Percentiles rank a stretch among this genome's conserved stretches.
phyloP scores from a whole-genome alignment of 208 protist genomes.

The Tritrichomonas musculus region DNA sequence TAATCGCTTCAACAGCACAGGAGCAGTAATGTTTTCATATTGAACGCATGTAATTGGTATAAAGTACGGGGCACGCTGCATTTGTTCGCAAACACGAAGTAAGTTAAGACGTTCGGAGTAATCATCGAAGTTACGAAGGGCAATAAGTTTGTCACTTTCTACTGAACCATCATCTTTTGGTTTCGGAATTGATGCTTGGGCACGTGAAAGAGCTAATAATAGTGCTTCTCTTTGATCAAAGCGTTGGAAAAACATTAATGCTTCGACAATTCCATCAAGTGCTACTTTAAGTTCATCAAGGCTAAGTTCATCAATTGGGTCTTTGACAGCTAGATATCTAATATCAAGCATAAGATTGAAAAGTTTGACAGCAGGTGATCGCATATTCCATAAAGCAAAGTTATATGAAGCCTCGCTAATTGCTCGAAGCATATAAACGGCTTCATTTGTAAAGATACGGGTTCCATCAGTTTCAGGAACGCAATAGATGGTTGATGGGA shows the following conservation, averaged over 20 bases:
- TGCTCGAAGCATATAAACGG: background rate
- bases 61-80: background rate
- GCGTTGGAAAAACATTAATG: background rate
- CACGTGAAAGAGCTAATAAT: background rate
- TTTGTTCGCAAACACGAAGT: background rate
- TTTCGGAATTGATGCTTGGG: background rate
- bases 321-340: background rate
- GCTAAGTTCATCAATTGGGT: slow-evolving; percentile 1
- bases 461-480: background rate
- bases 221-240: background rate
- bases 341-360: background rate
- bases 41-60: background rate
- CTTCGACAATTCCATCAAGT: background rate
- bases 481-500: background rate
- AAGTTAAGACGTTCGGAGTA: background rate
- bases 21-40: background rate
- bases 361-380: background rate
- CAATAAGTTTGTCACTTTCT: background rate
- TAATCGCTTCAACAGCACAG: background rate
- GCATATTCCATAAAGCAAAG: background rate
- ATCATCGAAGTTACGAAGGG: background rate
- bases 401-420: background rate
- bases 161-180: slow-evolving; percentile 20
- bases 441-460: background rate
- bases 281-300: background rate